Evolutionary conservation across 176 grass and related monocot genomes (phyloP).

Genomic region (Carex myosuroides): DNA sequence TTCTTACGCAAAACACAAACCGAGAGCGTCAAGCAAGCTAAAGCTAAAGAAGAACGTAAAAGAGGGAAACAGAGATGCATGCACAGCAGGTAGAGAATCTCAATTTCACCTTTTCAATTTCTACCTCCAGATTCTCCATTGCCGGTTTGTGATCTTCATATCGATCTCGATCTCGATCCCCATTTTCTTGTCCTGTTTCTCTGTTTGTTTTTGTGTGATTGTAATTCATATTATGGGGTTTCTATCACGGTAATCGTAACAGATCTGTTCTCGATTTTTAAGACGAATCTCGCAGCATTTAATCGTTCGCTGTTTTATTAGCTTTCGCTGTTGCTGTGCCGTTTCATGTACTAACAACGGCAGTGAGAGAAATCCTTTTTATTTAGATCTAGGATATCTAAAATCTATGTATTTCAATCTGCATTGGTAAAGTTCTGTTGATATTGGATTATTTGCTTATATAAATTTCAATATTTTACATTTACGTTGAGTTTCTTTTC

Average conservation of each 20-base stretch:
- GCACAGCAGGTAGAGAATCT: background rate
- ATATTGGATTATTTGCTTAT: background rate
- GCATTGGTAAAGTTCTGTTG: background rate
- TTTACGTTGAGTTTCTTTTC: background rate
- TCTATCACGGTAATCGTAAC: background rate
- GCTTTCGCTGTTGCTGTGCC: background rate
- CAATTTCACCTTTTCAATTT: background rate
- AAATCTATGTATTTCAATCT: background rate
- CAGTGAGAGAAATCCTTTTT: background rate
- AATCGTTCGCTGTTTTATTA: background rate
- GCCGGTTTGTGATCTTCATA: background rate
- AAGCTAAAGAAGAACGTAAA: background rate
- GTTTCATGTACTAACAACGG: background rate
- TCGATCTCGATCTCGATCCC: constrained; percentile 19
- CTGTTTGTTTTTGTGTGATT: background rate
- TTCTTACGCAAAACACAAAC: background rate
- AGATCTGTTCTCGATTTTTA: constrained; percentile 17
- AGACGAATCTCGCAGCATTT: background rate
- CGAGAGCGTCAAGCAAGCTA: background rate
- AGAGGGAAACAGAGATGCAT: background rate
- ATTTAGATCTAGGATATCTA: background rate
- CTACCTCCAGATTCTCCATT: constrained; percentile 5
- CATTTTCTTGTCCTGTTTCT: background rate
- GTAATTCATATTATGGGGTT: background rate
- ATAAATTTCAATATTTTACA: background rate